Base-by-base conservation (phyloP, 495 filamentous ascomycete genomes). In the Penicillium daleae region DNA sequence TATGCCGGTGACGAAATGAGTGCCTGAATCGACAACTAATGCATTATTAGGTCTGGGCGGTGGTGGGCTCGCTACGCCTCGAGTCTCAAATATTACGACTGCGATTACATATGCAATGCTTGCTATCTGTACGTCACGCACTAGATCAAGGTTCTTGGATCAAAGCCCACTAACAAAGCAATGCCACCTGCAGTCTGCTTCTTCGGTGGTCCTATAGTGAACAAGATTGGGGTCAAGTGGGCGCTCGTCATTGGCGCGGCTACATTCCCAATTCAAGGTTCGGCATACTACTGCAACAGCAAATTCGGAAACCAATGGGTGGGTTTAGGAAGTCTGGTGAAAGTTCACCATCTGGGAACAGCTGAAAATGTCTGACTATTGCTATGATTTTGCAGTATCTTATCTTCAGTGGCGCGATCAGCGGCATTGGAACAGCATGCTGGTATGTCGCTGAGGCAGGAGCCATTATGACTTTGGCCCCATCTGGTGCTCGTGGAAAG, bases 191-290 rank as follows among this genome's bases (percentile, higher is more conserved):
- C 3, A 67, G 65, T 69, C 13, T 70, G 71, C 40, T 74, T 69
- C 40, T 17, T 74, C 12, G 71, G 71, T 24, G 71, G 71, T 32
- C 71, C 71, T 6, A 61, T 74, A 3, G 71, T 74, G 40, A 74
- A 74, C 59, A 74, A 74, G 24, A 59, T 74, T n/a, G 71, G 71
- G 4, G 66, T 74, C 37, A 74, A 74, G n/a, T 74, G 71, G 71
- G 68, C 71, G 12, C 40, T 74, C 0, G 69, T 74, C 10, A 48
- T 74, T 46, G 71, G 71, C 13, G 63, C 71, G 9, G 60, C 69
- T 61, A 71, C 71, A n/a, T 74, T 74, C 27, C 71, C 71, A 3
- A 74, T 74, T 22, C 62, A 74, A 29, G 71, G 71, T 3, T 74
- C 71, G 5, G 68, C 71, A 15, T 74, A 74, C 42, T 74, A 74